Conservation (phyloP, 2,329 filamentous ascomycete species). For the Triangularia setosa region DNA sequence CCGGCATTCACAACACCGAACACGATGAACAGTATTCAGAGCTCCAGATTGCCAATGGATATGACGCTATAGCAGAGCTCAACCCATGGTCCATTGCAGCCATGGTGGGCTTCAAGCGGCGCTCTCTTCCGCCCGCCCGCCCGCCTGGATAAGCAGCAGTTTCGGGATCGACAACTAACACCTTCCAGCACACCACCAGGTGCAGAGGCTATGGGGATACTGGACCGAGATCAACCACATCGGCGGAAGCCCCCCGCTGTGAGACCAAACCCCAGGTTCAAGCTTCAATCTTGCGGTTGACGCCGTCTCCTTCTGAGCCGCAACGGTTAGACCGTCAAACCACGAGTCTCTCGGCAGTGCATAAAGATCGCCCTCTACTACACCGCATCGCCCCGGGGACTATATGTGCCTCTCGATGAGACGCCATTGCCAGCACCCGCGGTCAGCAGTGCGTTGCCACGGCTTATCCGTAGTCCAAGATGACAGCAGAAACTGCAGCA, state of each 20-base stretch:
- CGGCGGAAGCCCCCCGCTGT: not conserved
- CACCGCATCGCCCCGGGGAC: not conserved
- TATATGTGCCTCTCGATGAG: not conserved
- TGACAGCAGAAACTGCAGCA: not conserved
- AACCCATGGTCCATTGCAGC: constrained; percentile 39
- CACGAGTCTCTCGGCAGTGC: not conserved
- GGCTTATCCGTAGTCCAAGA: not conserved
- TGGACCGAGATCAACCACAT: not conserved
- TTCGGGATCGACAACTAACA: not conserved
- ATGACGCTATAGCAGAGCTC: constrained; percentile 20
- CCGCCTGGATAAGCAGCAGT: not conserved
- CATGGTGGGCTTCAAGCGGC: not conserved
- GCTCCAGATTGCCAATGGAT: constrained; percentile 8
- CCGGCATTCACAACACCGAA: not conserved
- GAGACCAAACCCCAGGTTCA: not conserved
- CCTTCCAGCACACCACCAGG: not conserved
- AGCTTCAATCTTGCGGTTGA: not conserved
- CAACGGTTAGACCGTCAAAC: not conserved
- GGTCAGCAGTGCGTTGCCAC: not conserved
- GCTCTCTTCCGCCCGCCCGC: not conserved
- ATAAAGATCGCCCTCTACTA: not conserved
- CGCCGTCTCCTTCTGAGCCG: not conserved
- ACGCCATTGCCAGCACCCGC: not conserved
- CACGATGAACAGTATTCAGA: not conserved
- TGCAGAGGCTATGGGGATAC: not conserved